Evolutionary conservation across 441 rosid genomes (phyloP).

Genomic region (Cnidoscolus chayamansa): DNA sequence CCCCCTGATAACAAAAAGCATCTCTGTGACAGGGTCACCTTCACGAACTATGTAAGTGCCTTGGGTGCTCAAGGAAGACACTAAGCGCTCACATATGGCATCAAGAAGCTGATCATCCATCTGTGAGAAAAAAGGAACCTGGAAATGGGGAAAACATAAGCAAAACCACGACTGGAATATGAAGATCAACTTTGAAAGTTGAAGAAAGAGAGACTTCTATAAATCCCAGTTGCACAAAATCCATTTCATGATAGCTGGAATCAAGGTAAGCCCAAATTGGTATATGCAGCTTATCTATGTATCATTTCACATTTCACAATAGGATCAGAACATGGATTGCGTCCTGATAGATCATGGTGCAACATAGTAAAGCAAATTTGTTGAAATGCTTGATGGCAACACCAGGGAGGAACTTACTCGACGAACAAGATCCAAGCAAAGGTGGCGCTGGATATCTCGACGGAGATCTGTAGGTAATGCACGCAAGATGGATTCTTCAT

Average conservation of each 20-base stretch:
- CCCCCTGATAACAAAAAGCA: slow-evolving; percentile 86
- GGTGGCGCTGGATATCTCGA: slow-evolving; percentile 81
- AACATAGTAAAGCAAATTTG: not conserved
- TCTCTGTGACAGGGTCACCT: slow-evolving; percentile 85
- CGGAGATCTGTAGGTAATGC: slow-evolving; percentile 74
- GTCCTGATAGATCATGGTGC: not conserved
- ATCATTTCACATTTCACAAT: not conserved
- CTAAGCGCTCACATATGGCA: slow-evolving; percentile 84
- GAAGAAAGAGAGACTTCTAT: not conserved
- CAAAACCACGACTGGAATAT: not conserved
- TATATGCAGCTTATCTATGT: not conserved
- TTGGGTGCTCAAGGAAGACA: slow-evolving; percentile 71
- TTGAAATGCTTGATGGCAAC: not conserved
- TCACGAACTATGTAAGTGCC: slow-evolving; percentile 86
- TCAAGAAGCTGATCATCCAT: slow-evolving; percentile 92
- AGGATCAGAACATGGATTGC: not conserved
- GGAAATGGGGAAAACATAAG: slow-evolving; percentile 12
- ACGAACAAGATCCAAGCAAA: slow-evolving; percentile 89
- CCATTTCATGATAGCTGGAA: not conserved
- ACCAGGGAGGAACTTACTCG: slow-evolving; percentile 45
- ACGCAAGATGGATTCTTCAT: slow-evolving; percentile 73
- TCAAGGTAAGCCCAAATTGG: not conserved
- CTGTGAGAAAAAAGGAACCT: slow-evolving; percentile 90
- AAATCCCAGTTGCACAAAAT: not conserved
- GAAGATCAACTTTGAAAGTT: not conserved